Evolutionary conservation across 345 rosid genomes (phyloP), one percentile per base, ranked within the genome.

Genomic region (Durio zibethinus): DNA sequence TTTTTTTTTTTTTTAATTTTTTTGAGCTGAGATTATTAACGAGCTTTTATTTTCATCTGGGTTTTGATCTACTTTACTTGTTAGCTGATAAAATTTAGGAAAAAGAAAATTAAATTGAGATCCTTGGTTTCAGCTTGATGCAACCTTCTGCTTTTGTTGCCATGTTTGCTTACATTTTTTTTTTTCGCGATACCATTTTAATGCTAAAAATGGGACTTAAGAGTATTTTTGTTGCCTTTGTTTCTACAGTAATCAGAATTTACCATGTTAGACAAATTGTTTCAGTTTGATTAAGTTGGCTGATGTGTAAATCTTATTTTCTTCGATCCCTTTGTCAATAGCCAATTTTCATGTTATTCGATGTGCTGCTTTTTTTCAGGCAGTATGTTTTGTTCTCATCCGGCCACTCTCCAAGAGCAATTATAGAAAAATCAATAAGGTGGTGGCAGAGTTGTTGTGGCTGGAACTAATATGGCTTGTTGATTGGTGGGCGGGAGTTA

Each of bases 401-500:
- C 85, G 95, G 36, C 98, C 98, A 4, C 65, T 93, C 73, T 94
- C 98, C 25, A 93, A 91, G 90, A 90, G 65, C 77, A 68, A 83
- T 5, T 89, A 90, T 77, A 86, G 98, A 76, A 90, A 88, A 79
- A 85, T 89, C 82, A 91, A 90, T 82, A 89, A 88, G 74, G 75
- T 84, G 62, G 81, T 90, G 72, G 94, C 95, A 7, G 98, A 94
- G 79, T 78, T 93, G 81, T 82, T 94, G 82, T 91, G 97, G 98
- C 66, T 94, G 82, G 93, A 93, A 83, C 94, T 93, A 75, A 84
- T 93, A 20, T 91, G 97, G 98, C 81, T 94, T 0, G 82, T 89
- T 69, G 99, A 93, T 82, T 94, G 98, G 99, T 94, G 98, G 94
- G 99, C 93, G 6, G 89, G 88, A 68, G 87, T 94, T 7, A 89